Evolutionary conservation across 129 eudicot genomes (phyloP), one percentile per base, ranked within the genome.

Genomic region (Cynara cardunculus): DNA sequence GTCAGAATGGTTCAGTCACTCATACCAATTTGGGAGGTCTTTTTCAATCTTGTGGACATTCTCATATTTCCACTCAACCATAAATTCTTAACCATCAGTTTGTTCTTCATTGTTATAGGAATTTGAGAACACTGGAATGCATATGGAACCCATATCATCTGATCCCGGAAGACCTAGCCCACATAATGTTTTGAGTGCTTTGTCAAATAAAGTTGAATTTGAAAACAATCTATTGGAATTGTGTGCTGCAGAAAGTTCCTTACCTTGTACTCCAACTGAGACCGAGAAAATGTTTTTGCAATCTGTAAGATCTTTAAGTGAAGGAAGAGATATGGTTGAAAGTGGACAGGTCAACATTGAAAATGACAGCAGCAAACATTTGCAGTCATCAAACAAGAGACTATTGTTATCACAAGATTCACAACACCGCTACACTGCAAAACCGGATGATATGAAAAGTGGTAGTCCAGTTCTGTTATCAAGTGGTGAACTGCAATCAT

Each of bases 11-110:
- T 96, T 83, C 99, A 93, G 90, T 96, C 99, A 39, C 92, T 96
- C 39, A 82, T 96, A 65, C 99, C 99, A 34, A 96, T 96, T 77
- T 96, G 99, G 99, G 97, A 96, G 99, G 99, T 96, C 80, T 77
- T 91, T 32, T 78, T 80, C 85, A 35, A 46, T 76, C 72, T 75
- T 69, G 22, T 21, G 6, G 1, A 71, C 72, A 28, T 80, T 28
- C 31, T 26, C 73, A 61, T 78, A 10, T 46, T 35, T 79, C 35
- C 18, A 75, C 27, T 34, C 26, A 71, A 35, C 73, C 19, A 72
- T 73, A 71, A 44, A 39, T 73, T 80, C 61, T 68, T 79, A 70
- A 65, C 18, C 24, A 69, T 34, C 37, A 81, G 72, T 41, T 77
- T 72, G 18, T 72, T 74, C 41, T 39, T 75, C 41, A 71, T 84